A percentile compares a stretch with the other conserved stretches of the same genome.
These are phyloP conservation scores for Diversispora eburnea DNA, from an alignment of 192 early-diverging fungal species.

Conservation along the genomic window DNA sequence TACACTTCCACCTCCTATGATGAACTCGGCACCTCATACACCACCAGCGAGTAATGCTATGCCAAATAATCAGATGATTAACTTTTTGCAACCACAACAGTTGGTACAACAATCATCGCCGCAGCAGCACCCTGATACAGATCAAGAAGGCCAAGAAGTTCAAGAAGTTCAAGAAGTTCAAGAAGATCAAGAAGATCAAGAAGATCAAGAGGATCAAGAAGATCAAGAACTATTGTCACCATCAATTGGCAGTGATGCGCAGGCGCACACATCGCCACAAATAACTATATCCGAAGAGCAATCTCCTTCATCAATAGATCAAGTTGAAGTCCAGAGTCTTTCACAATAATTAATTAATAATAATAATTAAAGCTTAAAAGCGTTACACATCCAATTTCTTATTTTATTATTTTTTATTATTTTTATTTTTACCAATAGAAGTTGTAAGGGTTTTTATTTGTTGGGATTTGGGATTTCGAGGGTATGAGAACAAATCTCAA, in stretches of 20 bases:
- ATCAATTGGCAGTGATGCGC: conserved; percentile 28
- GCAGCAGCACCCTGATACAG: neutral
- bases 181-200: neutral
- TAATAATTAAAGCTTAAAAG: conserved; percentile 13
- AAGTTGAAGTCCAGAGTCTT: neutral
- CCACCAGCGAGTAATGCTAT: conserved; percentile 10
- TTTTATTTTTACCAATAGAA: neutral
- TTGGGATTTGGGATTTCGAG: neutral
- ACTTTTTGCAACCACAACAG: conserved; percentile 20
- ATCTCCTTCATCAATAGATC: conserved; percentile 8
- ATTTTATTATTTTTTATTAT: neutral
- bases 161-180: neutral
- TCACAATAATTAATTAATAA: neutral
- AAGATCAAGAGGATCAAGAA: neutral
- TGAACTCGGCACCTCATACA: conserved; percentile 17
- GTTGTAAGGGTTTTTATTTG: neutral
- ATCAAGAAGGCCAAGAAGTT: neutral
- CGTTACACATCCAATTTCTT: neutral
- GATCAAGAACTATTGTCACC: conserved; percentile 12
- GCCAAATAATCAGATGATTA: conserved; percentile 19
- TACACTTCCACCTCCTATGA: conserved; percentile 22
- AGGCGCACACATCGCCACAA: conserved; percentile 25
- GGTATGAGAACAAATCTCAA: neutral
- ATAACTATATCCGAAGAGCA: neutral
- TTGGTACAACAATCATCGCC: conserved; percentile 1